A percentile compares a stretch with the other conserved stretches of the same genome.
These are phyloP conservation scores for Pseudocercospora macadamiae DNA, from an alignment of 2,329 filamentous ascomycete genomes.

Conservation along the genomic window DNA sequence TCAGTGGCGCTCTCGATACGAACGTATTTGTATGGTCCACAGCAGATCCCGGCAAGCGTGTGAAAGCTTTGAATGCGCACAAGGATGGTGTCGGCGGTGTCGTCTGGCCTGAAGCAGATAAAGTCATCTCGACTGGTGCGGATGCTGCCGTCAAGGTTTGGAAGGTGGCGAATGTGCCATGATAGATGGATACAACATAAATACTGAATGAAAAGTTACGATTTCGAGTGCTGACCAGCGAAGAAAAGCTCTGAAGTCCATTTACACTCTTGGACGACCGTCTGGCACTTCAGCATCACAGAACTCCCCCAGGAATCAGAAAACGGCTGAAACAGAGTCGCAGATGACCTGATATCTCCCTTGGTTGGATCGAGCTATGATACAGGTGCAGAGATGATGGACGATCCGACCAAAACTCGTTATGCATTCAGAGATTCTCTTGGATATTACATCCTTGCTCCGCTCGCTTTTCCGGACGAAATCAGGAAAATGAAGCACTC, in stretches of 20 bases:
- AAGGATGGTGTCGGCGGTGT: slow-evolving; percentile 94
- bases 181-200: neutral
- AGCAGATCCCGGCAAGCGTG: slow-evolving; percentile 76
- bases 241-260: neutral
- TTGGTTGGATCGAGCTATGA: no score
- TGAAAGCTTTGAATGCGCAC: slow-evolving; percentile 86
- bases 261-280: no score
- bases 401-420: no score
- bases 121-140: slow-evolving; percentile 77
- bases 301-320: no score
- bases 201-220: neutral
- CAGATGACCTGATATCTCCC: no score
- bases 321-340: no score
- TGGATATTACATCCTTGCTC: no score
- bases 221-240: neutral
- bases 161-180: slow-evolving; percentile 59
- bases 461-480: no score
- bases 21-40: slow-evolving; percentile 93
- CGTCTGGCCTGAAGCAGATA: slow-evolving; percentile 70
- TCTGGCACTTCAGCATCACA: no score
- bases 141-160: slow-evolving; percentile 93
- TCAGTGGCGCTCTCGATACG: slow-evolving; percentile 85
- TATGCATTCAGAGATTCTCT: no score
- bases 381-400: no score
- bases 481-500: no score